A percentile compares a stretch with the other conserved stretches of the same genome.
These are phyloP conservation scores for Crithidia bombi DNA, from an alignment of 208 protist species.

Conservation along the genomic window DNA sequence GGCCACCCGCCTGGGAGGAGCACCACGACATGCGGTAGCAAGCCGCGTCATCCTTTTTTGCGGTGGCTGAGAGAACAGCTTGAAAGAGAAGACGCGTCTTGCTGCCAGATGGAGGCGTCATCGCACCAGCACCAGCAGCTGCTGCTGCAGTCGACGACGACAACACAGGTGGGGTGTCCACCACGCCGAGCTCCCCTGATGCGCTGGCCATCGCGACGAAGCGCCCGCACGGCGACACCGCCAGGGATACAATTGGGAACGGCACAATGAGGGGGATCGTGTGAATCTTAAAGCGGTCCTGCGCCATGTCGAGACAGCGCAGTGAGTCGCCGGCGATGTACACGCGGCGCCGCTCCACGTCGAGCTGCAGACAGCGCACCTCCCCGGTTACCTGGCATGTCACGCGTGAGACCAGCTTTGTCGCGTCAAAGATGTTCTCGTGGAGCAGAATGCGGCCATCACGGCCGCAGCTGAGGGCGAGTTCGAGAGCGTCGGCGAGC, in stretches of 20 bases:
- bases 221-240: conserved; percentile 67
- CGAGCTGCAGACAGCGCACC: conserved; percentile 73
- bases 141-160: conserved; percentile 2
- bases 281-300: conserved; percentile 46
- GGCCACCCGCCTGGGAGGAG: conserved; percentile 18
- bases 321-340: conserved; percentile 89
- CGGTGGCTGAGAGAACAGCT: conserved; percentile 47
- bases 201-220: conserved; percentile 75
- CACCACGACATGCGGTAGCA: conserved; percentile 73
- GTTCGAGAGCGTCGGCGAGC: conserved; percentile 47
- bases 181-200: conserved; percentile 54
- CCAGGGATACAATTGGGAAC: conserved; percentile 63
- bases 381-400: conserved; percentile 84
- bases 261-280: conserved; percentile 68
- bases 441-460: conserved; percentile 82
- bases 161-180: conserved; percentile 8
- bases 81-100: conserved; percentile 37
- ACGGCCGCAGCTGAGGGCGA: conserved; percentile 72
- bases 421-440: conserved; percentile 49
- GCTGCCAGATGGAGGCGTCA: no score
- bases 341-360: conserved; percentile 57
- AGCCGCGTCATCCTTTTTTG: conserved; percentile 46
- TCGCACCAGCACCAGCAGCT: background rate
- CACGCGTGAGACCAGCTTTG: conserved; percentile 52
- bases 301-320: conserved; percentile 65